Evolutionary conservation across 148 eudicot genomes (phyloP).

Genomic region (Amaranthus cruentus): DNA sequence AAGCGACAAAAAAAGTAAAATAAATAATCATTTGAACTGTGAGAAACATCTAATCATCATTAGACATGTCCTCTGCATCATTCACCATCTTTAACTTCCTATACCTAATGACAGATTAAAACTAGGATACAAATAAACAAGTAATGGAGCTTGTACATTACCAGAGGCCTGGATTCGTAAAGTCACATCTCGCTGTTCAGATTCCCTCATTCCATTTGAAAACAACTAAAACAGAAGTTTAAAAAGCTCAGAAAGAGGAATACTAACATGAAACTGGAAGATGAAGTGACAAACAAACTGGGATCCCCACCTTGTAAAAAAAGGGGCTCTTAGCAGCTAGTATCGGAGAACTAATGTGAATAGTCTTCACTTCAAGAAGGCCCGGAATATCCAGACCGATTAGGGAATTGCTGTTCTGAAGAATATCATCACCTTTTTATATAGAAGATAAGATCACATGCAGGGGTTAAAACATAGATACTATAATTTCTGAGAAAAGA

Average conservation of each 20-base stretch:
- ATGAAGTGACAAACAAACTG: background rate
- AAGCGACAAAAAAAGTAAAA: background rate
- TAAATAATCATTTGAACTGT: background rate
- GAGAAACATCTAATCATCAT: background rate
- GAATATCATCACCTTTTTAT: slow-evolving; percentile 16
- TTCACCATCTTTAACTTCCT: background rate
- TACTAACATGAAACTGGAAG: background rate
- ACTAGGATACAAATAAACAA: background rate
- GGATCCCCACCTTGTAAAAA: slow-evolving; percentile 55
- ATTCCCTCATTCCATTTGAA: slow-evolving; percentile 57
- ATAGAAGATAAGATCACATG: background rate
- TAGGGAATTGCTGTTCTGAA: slow-evolving; percentile 13
- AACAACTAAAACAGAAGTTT: slow-evolving; percentile 38
- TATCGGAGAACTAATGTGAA: slow-evolving; percentile 79
- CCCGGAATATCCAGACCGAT: slow-evolving; percentile 31
- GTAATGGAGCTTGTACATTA: slow-evolving; percentile 14
- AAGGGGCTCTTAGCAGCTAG: slow-evolving; percentile 79
- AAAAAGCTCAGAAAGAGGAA: slow-evolving; percentile 9
- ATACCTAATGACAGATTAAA: background rate
- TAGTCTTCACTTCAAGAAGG: slow-evolving; percentile 39
- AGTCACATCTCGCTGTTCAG: slow-evolving; percentile 42
- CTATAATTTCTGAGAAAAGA: too few relatives aligned
- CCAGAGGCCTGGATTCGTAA: slow-evolving; percentile 48
- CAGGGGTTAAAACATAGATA: background rate
- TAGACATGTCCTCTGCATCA: background rate